Evolutionary conservation across 805 yeast genomes (phyloP), one percentile per base, ranked within the genome.

Genomic region (Isabelozyma heimii): DNA sequence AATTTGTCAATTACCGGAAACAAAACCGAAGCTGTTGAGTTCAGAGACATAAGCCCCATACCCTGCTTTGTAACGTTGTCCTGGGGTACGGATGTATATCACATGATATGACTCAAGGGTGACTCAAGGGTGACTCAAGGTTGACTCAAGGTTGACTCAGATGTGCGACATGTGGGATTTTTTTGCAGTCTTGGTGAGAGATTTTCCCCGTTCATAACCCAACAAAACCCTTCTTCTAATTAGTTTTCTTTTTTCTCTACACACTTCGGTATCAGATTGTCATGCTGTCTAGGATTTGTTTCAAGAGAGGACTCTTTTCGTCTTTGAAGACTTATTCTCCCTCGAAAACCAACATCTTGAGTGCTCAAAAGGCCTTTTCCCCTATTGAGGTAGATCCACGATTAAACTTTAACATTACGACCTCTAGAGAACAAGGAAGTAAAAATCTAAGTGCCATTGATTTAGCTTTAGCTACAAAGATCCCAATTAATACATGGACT

Each of bases 361-460:
- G 17, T 37, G 46, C 47, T 13, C 43, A 45, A 17, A 45, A 20
- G 5, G 43, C 41, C 28, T 45, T 37, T 8, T 33, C 60, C 8
- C 51, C 58, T 40, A 52, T 56, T 10, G 40, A 56, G 27, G 62
- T 60, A 4, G 35, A 52, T 10, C 16, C 41, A 8, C 40, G 45
- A 8, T 26, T 47, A 0, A 47, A 37, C 2, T 67, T 71, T 2
- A 52, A 57, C 16, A 66, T 58, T 46, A 53, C 65, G 14, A 87
- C 94, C 92, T 73, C 88, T 3, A 77, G 74, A 53, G 75, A 72
- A 1, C 86, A 86, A 58, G 73, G 87, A 47, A 61, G 68, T 13
- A 79, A 78, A 43, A 20, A 3, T n/a, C 7, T 40, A 20, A 40
- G 17, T 10, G 41, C 61, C 6, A 51, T 59, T 40, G 54, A 57